Conservation (phyloP, 2,329 filamentous ascomycete species). For the Verticillium longisporum region DNA sequence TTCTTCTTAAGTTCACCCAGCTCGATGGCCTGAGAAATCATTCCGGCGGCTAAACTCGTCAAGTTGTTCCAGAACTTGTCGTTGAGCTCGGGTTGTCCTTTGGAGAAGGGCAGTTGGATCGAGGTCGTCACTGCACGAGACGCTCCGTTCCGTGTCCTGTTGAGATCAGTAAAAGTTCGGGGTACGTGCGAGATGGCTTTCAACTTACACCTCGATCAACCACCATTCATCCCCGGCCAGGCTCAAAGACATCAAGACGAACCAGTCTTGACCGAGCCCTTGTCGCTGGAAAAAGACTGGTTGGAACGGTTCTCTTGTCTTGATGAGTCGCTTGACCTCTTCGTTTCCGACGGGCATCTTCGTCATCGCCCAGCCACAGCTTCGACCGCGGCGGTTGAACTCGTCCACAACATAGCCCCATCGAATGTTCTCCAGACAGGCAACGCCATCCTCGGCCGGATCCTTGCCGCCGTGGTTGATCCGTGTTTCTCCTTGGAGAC, state of each 20-base stretch:
- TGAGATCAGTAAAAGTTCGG: background rate
- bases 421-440: constrained; percentile 53
- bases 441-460: constrained; percentile 49
- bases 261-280: constrained; percentile 69
- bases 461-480: constrained; percentile 54
- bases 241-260: constrained; percentile 63
- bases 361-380: constrained; percentile 55
- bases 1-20: constrained; percentile 38
- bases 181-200: background rate
- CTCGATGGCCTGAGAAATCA: constrained; percentile 45
- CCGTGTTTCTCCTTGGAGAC: constrained; percentile 52
- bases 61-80: constrained; percentile 46
- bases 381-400: constrained; percentile 52
- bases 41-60: constrained; percentile 40
- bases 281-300: constrained; percentile 62
- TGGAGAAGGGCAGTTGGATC: constrained; percentile 32
- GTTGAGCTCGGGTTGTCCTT: constrained; percentile 35
- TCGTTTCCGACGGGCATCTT: constrained; percentile 43
- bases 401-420: constrained; percentile 55
- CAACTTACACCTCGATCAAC: constrained; percentile 57
- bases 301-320: constrained; percentile 57
- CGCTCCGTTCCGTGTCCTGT: constrained; percentile 19
- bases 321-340: constrained; percentile 52
- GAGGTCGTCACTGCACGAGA: constrained; percentile 14
- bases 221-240: constrained; percentile 74